A percentile compares a stretch with the other conserved stretches of the same genome.
Conservation (phyloP, 2,329 filamentous ascomycete genomes). For the Apiospora pterosperma region DNA sequence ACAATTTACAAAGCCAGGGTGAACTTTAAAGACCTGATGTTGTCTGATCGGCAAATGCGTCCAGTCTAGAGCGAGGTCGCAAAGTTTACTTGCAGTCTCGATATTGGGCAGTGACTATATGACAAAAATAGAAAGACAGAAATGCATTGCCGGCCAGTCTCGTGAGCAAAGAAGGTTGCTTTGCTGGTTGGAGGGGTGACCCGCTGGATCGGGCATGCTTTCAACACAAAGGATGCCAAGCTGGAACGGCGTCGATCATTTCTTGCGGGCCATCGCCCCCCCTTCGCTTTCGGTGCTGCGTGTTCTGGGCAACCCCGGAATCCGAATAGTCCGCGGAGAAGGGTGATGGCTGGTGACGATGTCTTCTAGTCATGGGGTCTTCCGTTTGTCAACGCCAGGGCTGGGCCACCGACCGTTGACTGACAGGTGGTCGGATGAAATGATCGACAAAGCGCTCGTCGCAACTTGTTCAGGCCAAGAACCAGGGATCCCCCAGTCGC, state of each 20-base stretch:
- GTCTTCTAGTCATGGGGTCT: neutral
- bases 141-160: too few species aligned
- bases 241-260: neutral
- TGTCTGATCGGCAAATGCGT: neutral
- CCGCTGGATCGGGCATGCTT: neutral
- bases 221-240: neutral
- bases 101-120: neutral
- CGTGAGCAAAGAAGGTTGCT: too few species aligned
- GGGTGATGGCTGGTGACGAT: neutral
- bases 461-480: neutral
- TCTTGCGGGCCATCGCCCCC: neutral
- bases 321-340: neutral
- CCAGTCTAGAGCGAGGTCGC: neutral
- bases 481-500: neutral
- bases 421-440: neutral
- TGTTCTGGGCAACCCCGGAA: neutral
- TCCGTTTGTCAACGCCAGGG: neutral
- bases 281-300: neutral
- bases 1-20: neutral
- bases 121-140: too few species aligned
- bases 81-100: neutral
- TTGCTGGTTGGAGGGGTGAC: neutral
- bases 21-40: neutral
- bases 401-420: neutral
- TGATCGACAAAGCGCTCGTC: neutral